Conservation (phyloP, 306 rosid species). For the Medicago ruthenica region DNA sequence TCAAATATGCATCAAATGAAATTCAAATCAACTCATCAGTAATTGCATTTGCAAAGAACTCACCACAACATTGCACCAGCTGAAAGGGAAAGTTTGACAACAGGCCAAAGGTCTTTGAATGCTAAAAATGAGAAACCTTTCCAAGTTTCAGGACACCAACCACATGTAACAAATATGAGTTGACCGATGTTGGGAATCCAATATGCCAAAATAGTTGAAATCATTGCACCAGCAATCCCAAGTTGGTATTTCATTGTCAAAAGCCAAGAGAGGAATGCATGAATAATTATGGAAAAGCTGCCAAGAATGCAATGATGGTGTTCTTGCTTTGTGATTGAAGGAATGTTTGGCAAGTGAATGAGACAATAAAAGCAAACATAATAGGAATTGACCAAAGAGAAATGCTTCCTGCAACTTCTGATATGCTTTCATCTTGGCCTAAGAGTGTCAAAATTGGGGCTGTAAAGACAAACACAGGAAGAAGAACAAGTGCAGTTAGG, state of each 20-base stretch:
- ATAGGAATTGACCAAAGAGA: slow-evolving; percentile 53
- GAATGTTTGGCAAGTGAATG: slow-evolving; percentile 59
- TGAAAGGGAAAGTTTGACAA: slow-evolving; percentile 63
- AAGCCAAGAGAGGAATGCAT: slow-evolving; percentile 57
- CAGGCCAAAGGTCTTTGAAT: slow-evolving; percentile 62
- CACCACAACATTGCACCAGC: slow-evolving; percentile 69
- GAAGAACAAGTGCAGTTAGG: slow-evolving; percentile 34
- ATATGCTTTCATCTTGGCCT: slow-evolving; percentile 48
- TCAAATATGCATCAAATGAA: not conserved
- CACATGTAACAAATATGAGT: slow-evolving; percentile 53
- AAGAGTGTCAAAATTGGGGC: slow-evolving; percentile 47
- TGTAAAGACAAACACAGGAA: slow-evolving; percentile 58
- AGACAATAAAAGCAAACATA: slow-evolving; percentile 47
- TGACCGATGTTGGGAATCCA: slow-evolving; percentile 62
- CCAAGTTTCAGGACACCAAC: slow-evolving; percentile 65
- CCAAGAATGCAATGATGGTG: slow-evolving; percentile 52
- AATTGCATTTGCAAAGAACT: slow-evolving; percentile 10
- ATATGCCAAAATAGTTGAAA: slow-evolving; percentile 43
- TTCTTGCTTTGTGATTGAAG: slow-evolving; percentile 68
- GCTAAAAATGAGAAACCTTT: slow-evolving; percentile 57
- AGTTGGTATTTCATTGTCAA: slow-evolving; percentile 41
- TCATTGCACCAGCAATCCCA: slow-evolving; percentile 70
- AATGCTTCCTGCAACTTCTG: slow-evolving; percentile 51
- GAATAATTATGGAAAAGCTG: slow-evolving; percentile 45
- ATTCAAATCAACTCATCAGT: slow-evolving; percentile 5